These are phyloP conservation scores for Penicillium italicum DNA, from an alignment of 2,329 filamentous ascomycete genomes.

Conservation along the genomic window DNA sequence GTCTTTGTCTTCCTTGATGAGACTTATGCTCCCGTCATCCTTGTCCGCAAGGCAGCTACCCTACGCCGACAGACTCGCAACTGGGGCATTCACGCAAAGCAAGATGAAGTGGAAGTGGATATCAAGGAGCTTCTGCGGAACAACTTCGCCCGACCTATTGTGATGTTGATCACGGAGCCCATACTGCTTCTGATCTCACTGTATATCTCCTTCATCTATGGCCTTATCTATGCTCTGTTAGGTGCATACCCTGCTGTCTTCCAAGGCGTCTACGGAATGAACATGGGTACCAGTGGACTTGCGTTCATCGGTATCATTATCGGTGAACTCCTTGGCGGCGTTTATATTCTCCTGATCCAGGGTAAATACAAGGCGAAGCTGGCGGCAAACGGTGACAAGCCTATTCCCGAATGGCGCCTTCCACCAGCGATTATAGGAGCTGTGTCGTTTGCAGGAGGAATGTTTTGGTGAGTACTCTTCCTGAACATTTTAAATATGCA, in stretches of 20 bases:
- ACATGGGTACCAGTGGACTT: slow-evolving; percentile 66
- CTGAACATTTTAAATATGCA: too few species aligned
- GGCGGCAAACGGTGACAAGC: slow-evolving; percentile 58
- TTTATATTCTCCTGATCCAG: slow-evolving; percentile 62
- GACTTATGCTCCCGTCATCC: slow-evolving; percentile 52
- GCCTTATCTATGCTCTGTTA: slow-evolving; percentile 32
- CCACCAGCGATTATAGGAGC: slow-evolving; percentile 53
- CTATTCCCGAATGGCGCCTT: slow-evolving; percentile 56
- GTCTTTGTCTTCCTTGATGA: slow-evolving; percentile 47
- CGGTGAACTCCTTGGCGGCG: slow-evolving; percentile 67
- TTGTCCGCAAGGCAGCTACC: slow-evolving; percentile 51
- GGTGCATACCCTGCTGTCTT: slow-evolving; percentile 37
- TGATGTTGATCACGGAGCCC: slow-evolving; percentile 37
- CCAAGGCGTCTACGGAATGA: slow-evolving; percentile 50
- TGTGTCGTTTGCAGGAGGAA: slow-evolving; percentile 54
- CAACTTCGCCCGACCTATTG: slow-evolving; percentile 44
- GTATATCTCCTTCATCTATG: slow-evolving; percentile 35
- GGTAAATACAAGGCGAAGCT: slow-evolving; percentile 66
- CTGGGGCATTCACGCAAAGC: slow-evolving; percentile 56
- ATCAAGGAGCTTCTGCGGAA: slow-evolving; percentile 44
- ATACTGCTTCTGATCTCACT: slow-evolving; percentile 33
- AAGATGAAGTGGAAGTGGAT: slow-evolving; percentile 50
- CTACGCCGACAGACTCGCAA: slow-evolving; percentile 52
- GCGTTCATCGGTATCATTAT: slow-evolving; percentile 80
- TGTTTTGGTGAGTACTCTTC: slow-evolving; percentile 56